These are phyloP conservation scores for Podila horticola DNA, from an alignment of 192 early-diverging fungal species.

Conservation along the genomic window DNA sequence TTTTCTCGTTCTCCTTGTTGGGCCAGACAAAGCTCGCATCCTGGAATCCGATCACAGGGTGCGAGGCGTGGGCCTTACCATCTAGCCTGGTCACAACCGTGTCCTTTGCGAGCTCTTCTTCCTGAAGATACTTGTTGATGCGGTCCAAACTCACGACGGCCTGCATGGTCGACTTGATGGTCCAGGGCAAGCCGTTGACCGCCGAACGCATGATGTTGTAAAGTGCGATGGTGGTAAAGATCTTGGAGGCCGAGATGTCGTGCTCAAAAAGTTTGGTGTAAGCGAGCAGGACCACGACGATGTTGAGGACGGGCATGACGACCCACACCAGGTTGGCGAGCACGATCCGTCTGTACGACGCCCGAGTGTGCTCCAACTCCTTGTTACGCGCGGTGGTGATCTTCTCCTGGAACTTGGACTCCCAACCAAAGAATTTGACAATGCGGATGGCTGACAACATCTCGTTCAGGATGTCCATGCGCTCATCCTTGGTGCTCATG, in stretches of 20 bases:
- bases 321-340: constrained; percentile 65
- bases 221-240: constrained; percentile 77
- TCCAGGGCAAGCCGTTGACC: constrained; percentile 70
- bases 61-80: constrained; percentile 11
- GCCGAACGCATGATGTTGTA: constrained; percentile 73
- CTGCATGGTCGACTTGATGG: constrained; percentile 65
- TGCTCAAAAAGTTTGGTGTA: constrained; percentile 68
- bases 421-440: constrained; percentile 94
- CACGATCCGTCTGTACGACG: constrained; percentile 62
- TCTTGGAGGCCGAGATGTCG: constrained; percentile 52
- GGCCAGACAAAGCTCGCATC: constrained; percentile 75
- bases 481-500: constrained; percentile 74
- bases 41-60: constrained; percentile 70
- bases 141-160: constrained; percentile 70
- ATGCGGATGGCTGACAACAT: constrained; percentile 81
- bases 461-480: constrained; percentile 87
- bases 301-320: constrained; percentile 67
- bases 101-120: constrained; percentile 71
- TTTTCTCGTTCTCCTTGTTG: constrained; percentile 46
- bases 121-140: constrained; percentile 77
- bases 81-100: constrained; percentile 33
- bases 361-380: constrained; percentile 66
- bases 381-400: constrained; percentile 68
- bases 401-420: constrained; percentile 73
- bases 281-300: constrained; percentile 65